Evolutionary conservation across 345 rosid species (phyloP), one percentile per base, ranked within the genome.

Genomic region (Lumnitzera littorea): DNA sequence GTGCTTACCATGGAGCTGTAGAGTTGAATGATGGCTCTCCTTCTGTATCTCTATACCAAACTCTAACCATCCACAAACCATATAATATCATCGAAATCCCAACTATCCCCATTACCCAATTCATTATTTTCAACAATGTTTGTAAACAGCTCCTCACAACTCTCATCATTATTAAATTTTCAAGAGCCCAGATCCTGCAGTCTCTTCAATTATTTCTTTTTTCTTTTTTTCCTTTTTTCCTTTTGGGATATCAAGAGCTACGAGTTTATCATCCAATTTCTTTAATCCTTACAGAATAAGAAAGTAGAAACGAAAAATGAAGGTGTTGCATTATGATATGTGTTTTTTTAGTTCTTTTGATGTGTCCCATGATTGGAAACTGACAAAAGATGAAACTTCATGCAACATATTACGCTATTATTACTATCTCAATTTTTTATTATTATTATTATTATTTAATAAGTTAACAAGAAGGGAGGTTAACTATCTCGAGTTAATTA

Each of bases 31-130:
- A 65, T 12, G 75, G 61, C 0, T 31, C 15, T 27, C 29, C 62
- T 55, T 66, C 72, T 66, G 56, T 71, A 65, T 80, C 89, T 57
- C 77, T 78, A 31, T 62, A 74, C 84, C 86, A 79, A 20, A 71
- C 81, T 67, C 79, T 78, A 11, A 66, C 51, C 86, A 84, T 76
- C 89, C 89, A 78, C 53, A 78, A 23, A 10, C 80, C 70, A 57
- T 84, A 84, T 8, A 81, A 23, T 58, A 84, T 49, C 80, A 79
- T 78, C 2, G 84, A 72, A 24, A 81, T 36, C 17, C 89, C 86
- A n/a, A 63, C 80, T 55, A 77, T 56, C 62, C 79, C 89, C 82
- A 74, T 63, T 11, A 69, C 64, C 29, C 64, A 53, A 67, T 81
- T 84, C 69, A 74, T 67, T 55, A 55, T 46, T 56, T 84, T 84